Evolutionary conservation across 305 asterid genomes (phyloP).

Genomic region (Fraxinus sp.): DNA sequence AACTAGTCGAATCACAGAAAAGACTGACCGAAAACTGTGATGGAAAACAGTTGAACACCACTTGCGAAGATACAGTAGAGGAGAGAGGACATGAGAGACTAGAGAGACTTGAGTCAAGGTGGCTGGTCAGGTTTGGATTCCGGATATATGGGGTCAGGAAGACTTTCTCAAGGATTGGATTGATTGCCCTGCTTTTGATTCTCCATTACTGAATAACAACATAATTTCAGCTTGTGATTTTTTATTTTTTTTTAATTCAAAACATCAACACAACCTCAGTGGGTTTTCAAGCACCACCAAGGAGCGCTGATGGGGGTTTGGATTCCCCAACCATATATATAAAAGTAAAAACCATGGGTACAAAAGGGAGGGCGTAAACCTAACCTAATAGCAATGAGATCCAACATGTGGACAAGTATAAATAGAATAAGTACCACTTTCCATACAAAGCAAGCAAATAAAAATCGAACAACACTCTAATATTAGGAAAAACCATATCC

Average conservation of each 20-base stretch:
- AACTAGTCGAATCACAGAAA: background rate
- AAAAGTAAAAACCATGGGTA: background rate
- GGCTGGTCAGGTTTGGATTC: conserved; percentile 62
- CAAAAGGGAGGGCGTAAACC: background rate
- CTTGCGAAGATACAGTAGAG: background rate
- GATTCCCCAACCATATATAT: background rate
- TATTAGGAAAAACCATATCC: background rate
- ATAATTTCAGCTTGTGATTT: conserved; percentile 40
- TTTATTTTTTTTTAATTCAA: too few species aligned
- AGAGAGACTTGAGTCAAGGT: conserved; percentile 55
- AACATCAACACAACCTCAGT: background rate
- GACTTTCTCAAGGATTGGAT: conserved; percentile 61
- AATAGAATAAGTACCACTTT: background rate
- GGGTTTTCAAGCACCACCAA: background rate
- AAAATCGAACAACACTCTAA: background rate
- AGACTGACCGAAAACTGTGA: background rate
- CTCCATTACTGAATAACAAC: conserved; percentile 31
- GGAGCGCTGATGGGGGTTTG: background rate
- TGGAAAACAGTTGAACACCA: background rate
- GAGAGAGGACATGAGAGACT: conserved; percentile 51
- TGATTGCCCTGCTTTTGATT: conserved; percentile 54
- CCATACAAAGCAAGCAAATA: background rate
- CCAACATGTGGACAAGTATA: background rate
- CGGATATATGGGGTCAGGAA: conserved; percentile 68
- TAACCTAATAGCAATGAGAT: background rate